Percentiles rank a stretch among this genome's conserved stretches.
phyloP scores from a whole-genome alignment of 2,329 filamentous ascomycete genomes.

The Aspergillus japonicus region DNA sequence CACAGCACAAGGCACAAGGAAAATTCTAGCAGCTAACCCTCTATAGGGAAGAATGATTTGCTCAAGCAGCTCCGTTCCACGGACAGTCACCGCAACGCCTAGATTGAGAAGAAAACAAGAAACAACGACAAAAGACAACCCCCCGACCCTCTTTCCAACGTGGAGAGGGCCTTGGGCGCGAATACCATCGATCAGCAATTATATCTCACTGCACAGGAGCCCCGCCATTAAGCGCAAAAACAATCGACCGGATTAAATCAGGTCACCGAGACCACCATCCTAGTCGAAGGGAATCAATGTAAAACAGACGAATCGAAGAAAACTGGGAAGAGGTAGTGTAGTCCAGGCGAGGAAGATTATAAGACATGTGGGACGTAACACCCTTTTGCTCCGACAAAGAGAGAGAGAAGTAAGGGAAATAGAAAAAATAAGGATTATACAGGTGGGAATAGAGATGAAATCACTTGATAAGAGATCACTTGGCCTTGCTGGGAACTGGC shows the following conservation, averaged over 20 bases:
- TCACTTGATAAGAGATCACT: slow-evolving; percentile 28
- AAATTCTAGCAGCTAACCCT: slow-evolving; percentile 19
- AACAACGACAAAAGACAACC: background rate
- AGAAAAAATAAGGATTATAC: slow-evolving; percentile 3
- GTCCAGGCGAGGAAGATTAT: slow-evolving; percentile 9
- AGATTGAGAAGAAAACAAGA: slow-evolving; percentile 7
- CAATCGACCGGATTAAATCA: slow-evolving; percentile 7
- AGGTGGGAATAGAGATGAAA: slow-evolving; percentile 8
- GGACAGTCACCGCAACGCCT: slow-evolving; percentile 20
- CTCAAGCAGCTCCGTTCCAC: slow-evolving; percentile 13
- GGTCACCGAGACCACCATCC: slow-evolving; percentile 6
- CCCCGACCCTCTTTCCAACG: slow-evolving; percentile 8
- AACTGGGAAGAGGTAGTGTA: slow-evolving; percentile 9
- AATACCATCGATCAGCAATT: slow-evolving; percentile 8
- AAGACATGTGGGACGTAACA: slow-evolving; percentile 10
- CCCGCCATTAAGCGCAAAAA: slow-evolving; percentile 9
- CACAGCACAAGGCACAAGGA: slow-evolving; percentile 7
- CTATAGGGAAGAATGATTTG: slow-evolving; percentile 12
- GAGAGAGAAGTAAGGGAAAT: no score
- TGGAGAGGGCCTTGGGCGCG: background rate
- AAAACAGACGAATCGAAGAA: slow-evolving; percentile 3
- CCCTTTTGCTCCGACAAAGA: slow-evolving; percentile 5
- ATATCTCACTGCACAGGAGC: slow-evolving; percentile 10
- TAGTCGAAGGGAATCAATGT: slow-evolving; percentile 10
- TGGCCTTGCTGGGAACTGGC: slow-evolving; percentile 38